Evolutionary conservation across 1,139 yeast genomes (phyloP), one percentile per base, ranked within the genome.

Genomic region (Scheffersomyces stambukii): DNA sequence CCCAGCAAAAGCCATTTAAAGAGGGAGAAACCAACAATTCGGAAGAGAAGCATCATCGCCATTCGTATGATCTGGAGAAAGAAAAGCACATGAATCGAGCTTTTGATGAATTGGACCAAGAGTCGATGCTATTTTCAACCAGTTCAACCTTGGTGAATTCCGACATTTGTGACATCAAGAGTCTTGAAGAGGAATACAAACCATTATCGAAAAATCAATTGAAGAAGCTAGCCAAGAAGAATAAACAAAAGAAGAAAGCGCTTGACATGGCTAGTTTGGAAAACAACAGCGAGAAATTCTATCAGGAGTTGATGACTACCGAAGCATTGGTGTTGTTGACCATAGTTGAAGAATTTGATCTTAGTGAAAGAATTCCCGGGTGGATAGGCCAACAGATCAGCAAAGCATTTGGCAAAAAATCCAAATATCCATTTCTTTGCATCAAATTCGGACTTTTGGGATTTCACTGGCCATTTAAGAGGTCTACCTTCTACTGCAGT

Each of bases 391-490:
- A 35, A 19, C 9, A 50, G 4, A 38, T 59, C 9, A 27, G 35
- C n/a, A 38, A 37, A 21, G 31, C 34, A n/a, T 44, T 63, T 23
- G 71, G 71, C 5, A 42, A 49, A 16, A 38, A 50, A 8, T 52
- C 67, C 2, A 41, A 36, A 15, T 43, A 43, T 33, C 57, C 59
- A 33, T 42, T 60, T 3, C 39, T 62, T 14, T 55, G 63, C 27
- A 54, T 64, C 13, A 51, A 63, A 18, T 45, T 64, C 45, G 71
- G 71, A 2, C 44, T 64, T 16, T 37, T 64, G 19, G 70, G 65
- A 3, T 64, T 64, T 35, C 71, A 65, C 36, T 64, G 71, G 71
- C 71, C 71, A n/a, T 64, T 64, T 37, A 48, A 64, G 20, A 58
- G 66, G 38, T 46, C 65, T 4, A 59, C 63, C 4, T 60, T 64